A percentile compares a stretch with the other conserved stretches of the same genome.
phyloP scores from a whole-genome alignment of 768 basidiomycete genomes.

The Boletus edulis region DNA sequence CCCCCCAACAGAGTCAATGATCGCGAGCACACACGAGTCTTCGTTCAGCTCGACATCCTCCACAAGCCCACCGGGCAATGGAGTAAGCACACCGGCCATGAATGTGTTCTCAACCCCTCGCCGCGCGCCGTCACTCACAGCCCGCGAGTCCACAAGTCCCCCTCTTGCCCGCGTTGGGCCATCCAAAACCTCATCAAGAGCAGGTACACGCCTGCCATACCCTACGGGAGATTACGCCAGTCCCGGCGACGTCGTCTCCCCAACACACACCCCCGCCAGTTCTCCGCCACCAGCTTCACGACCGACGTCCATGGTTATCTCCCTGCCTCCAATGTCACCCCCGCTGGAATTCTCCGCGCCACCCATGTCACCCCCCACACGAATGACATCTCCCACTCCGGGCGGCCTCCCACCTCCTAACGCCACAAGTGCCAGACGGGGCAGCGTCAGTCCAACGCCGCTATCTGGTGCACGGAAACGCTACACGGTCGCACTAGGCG shows the following conservation, averaged over 20 bases:
- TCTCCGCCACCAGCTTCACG: constrained; percentile 44
- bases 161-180: constrained; percentile 51
- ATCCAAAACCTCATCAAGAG: constrained; percentile 25
- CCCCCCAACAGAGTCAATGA: constrained; percentile 48
- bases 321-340: constrained; percentile 36
- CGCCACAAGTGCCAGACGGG: constrained; percentile 38
- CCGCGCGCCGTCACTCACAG: constrained; percentile 38
- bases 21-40: constrained; percentile 31
- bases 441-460: constrained; percentile 69
- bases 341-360: constrained; percentile 19
- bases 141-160: constrained; percentile 62
- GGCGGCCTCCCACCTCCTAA: constrained; percentile 44
- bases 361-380: constrained; percentile 24
- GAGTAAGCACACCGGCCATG: constrained; percentile 12
- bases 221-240: constrained; percentile 82
- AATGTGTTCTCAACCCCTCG: constrained; percentile 28
- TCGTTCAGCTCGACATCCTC: constrained; percentile 20
- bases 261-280: constrained; percentile 38
- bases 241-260: constrained; percentile 47
- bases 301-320: constrained; percentile 43
- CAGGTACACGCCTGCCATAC: constrained; percentile 62
- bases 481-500: constrained; percentile 83
- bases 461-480: constrained; percentile 56
- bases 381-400: constrained; percentile 22
- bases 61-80: constrained; percentile 13